Conservation (phyloP, 768 basidiomycete genomes). For the Baorangia bicolor region DNA sequence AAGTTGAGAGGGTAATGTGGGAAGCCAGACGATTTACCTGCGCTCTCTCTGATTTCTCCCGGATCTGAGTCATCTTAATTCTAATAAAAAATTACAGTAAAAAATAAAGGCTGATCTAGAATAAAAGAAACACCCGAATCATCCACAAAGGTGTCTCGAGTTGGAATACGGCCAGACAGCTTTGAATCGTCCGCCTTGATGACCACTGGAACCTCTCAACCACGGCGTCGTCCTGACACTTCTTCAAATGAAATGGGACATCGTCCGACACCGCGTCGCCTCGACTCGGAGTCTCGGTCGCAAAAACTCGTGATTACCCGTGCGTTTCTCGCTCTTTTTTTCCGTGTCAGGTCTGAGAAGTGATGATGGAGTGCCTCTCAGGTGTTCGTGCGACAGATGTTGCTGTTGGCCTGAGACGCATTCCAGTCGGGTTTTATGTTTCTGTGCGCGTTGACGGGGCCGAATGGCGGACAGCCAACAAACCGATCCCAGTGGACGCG, state of each 20-base stretch:
- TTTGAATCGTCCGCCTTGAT: too few species aligned
- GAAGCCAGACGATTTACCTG: background rate
- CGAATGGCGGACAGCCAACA: background rate
- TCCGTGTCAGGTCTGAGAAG: background rate
- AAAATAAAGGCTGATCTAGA: too few species aligned
- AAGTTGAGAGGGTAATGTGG: conserved; percentile 11
- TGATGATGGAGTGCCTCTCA: background rate
- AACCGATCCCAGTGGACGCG: background rate
- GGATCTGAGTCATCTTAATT: too few species aligned
- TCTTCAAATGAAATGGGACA: background rate
- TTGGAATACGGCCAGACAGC: too few species aligned
- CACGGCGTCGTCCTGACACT: too few species aligned
- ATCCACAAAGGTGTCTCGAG: too few species aligned
- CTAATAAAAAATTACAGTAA: too few species aligned
- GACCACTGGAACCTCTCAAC: too few species aligned
- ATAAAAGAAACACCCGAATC: too few species aligned
- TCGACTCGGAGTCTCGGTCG: background rate
- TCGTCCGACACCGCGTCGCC: background rate
- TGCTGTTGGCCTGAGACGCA: too few species aligned
- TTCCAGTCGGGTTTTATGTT: background rate
- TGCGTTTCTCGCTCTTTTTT: background rate
- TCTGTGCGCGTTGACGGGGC: background rate
- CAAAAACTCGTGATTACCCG: background rate
- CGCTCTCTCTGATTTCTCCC: too few species aligned
- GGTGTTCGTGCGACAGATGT: background rate